Base-by-base conservation (phyloP, 2,329 filamentous ascomycete genomes). In the Pestalotiopsis fici region DNA sequence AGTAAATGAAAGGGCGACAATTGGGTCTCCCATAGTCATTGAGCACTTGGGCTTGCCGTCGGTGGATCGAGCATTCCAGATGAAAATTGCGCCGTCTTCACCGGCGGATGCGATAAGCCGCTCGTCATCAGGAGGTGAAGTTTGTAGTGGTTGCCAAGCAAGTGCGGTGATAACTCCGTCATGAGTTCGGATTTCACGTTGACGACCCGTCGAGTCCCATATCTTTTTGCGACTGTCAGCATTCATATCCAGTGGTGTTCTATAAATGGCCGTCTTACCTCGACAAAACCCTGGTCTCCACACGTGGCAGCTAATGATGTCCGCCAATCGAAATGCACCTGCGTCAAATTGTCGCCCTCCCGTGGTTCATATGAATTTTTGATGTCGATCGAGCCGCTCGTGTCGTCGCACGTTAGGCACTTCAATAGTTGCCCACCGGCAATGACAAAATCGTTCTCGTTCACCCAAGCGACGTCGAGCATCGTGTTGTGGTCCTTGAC, bases 391-490 rank as follows among this genome's bases (percentile, higher is more conserved):
- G 91, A 87, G 2, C 78, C 77, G 4, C 79, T 78, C 2, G 85
- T 83, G 18, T 59, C 27, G 0, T 80, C 78, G 72, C 83, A 86
- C 12, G 76, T 80, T 39, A 90, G 80, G 15, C 80, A 80, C 18
- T 84, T 72, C 25, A 91, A 78, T 6, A 86, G 69, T 55, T 88
- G 84, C 6, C 87, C 88, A 12, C 88, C 88, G 65, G 87, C 87
- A 12, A 91, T 72, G 60, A 90, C 71, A 68, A 91, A 90, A 28
- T 89, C 85, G 12, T 80, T 79, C 65, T 89, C 85, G 71, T 81
- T 86, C 18, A 83, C 88, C 89, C 89, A 91, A 2, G 85, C 80
- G 4, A 84, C 88, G 73, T 91, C 89, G 3, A 90, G 78, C 54
- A 87, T 84, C 11, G 57, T 4, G 4, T 82, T 83, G 71, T 89